Evolutionary conservation across 192 early-diverging fungal species (phyloP).

Genomic region (Phlyctochytrium planicorne): DNA sequence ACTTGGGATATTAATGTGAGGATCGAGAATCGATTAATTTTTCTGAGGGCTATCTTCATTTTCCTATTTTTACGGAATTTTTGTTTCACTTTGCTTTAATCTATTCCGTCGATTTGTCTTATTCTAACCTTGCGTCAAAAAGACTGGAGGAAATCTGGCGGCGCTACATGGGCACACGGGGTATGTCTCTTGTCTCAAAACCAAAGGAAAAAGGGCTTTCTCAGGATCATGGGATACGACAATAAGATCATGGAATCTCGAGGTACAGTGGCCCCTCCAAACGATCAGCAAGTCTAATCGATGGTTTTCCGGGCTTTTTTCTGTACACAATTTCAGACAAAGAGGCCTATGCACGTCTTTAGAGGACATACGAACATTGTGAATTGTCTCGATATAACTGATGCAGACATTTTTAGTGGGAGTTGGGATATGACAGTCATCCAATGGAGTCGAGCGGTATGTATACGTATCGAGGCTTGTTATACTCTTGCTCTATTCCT

Average conservation of each 20-base stretch:
- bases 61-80: too few species aligned
- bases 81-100: too few species aligned
- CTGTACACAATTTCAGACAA: slow-evolving; percentile 24
- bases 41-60: slow-evolving; percentile 1
- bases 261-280: slow-evolving; percentile 24
- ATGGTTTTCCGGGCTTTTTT: neutral
- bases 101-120: too few species aligned
- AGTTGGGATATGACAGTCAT: slow-evolving; percentile 56
- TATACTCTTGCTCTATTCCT: too few species aligned
- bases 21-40: neutral
- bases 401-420: slow-evolving; percentile 52
- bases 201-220: slow-evolving; percentile 45
- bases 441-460: slow-evolving; percentile 54
- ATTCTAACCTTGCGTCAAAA: too few species aligned
- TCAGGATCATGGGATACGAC: slow-evolving; percentile 55
- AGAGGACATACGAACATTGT: slow-evolving; percentile 54
- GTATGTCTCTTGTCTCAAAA: slow-evolving; percentile 45
- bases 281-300: too few species aligned
- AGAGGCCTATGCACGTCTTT: slow-evolving; percentile 55
- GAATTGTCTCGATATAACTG: slow-evolving; percentile 54
- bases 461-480: too few species aligned
- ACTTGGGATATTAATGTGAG: slow-evolving; percentile 47
- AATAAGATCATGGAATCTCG: slow-evolving; percentile 52
- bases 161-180: slow-evolving; percentile 43
- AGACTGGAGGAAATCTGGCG: neutral